These are phyloP conservation scores for Globisporangium echinulatum DNA, from an alignment of 352 stramenopile species.

Conservation along the genomic window DNA sequence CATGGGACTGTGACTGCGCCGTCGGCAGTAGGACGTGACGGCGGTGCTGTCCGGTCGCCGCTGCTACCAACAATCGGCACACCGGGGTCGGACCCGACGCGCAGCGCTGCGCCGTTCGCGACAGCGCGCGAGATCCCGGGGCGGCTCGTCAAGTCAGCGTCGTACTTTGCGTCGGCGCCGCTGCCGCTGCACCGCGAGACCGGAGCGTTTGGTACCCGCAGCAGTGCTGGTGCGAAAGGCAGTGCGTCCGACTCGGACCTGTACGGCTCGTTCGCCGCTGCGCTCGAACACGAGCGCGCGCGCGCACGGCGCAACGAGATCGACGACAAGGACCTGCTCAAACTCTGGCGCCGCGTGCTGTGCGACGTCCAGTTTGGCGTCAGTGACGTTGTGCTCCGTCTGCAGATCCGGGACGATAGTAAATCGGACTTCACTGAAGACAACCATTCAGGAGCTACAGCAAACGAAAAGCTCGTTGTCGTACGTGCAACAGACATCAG, in stretches of 20 bases:
- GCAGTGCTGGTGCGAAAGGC: constrained; percentile 6
- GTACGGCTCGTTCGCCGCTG: constrained; percentile 31
- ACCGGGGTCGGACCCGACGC: constrained; percentile 9
- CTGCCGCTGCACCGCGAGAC: not conserved
- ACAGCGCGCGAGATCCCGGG: constrained; percentile 11
- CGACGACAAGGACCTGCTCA: constrained; percentile 63
- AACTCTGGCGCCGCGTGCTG: constrained; percentile 69
- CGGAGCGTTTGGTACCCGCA: not conserved
- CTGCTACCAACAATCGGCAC: not conserved
- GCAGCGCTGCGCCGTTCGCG: not conserved
- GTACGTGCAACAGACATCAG: constrained; percentile 51
- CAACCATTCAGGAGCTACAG: not conserved
- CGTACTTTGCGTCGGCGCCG: constrained; percentile 15
- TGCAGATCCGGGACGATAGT: constrained; percentile 48
- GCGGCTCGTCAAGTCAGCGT: constrained; percentile 17
- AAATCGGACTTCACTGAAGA: not conserved
- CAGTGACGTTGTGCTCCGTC: constrained; percentile 35
- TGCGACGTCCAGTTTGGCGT: constrained; percentile 57
- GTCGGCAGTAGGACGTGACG: not conserved
- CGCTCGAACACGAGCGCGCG: constrained; percentile 29
- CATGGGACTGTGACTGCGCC: not conserved
- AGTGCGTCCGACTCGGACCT: constrained; percentile 23
- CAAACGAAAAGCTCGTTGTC: constrained; percentile 41
- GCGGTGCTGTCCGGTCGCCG: not conserved
- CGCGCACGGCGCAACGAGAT: constrained; percentile 42